Percentiles rank a stretch among this genome's conserved stretches.
Conservation (phyloP, 1,284 basidiomycete genomes). For the Irpex rosettiformis region DNA sequence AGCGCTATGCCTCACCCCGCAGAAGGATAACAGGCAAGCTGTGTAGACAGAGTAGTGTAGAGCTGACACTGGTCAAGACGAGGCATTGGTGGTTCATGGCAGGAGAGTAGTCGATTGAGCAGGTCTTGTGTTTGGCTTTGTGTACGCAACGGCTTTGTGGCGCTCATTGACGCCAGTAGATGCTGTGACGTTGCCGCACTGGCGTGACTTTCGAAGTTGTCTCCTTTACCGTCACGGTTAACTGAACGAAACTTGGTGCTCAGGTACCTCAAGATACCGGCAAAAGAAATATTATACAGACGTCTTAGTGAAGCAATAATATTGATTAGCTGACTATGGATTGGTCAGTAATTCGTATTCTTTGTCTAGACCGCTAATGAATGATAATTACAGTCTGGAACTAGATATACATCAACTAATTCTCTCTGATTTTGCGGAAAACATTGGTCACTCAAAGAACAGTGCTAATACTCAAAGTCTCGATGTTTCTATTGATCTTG, state of each 20-base stretch:
- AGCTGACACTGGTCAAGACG: conserved; percentile 10
- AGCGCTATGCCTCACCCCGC: conserved; percentile 1
- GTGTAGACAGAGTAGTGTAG: conserved; percentile 11
- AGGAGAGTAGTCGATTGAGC: neutral
- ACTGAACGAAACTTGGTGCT: too few relatives aligned
- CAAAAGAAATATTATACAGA: neutral
- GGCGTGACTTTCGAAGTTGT: too few relatives aligned
- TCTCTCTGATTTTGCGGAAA: conserved; percentile 74
- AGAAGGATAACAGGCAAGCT: conserved; percentile 8
- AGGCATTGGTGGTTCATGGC: conserved; percentile 5
- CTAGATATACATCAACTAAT: conserved; percentile 81
- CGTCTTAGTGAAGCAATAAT: neutral
- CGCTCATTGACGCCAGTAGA: too few relatives aligned
- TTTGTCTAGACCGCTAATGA: neutral
- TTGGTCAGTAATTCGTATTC: conserved; percentile 15
- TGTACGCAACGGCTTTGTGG: neutral
- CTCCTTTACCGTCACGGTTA: too few relatives aligned
- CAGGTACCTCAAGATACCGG: too few relatives aligned
- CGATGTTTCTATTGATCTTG: conserved; percentile 47
- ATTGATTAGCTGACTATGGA: conserved; percentile 16
- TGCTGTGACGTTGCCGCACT: neutral
- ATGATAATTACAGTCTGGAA: conserved; percentile 46
- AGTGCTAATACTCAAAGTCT: conserved; percentile 31
- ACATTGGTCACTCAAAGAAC: conserved; percentile 48
- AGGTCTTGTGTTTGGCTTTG: neutral